Conservation (phyloP, 306 rosid species). For the Dalbergia cochinchinensis region DNA sequence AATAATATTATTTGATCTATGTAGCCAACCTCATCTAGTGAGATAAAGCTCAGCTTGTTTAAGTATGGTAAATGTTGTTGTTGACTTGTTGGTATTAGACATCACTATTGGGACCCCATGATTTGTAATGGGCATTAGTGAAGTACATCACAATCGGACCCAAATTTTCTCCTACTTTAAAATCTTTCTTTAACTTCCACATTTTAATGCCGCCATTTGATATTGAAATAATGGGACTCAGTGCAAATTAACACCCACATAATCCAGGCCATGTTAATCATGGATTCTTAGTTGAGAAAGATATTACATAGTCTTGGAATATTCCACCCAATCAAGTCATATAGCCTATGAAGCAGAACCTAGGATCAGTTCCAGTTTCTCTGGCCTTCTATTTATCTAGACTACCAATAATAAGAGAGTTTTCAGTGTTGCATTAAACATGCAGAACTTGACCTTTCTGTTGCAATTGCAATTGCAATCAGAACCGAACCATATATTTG, state of each 20-base stretch:
- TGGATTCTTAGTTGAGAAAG: not conserved
- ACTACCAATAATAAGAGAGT: not conserved
- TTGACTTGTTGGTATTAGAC: no score
- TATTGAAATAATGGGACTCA: not conserved
- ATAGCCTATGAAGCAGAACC: constrained; percentile 7
- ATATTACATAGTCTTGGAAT: not conserved
- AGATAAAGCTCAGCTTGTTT: no score
- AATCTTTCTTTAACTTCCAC: no score
- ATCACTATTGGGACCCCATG: no score
- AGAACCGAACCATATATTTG: not conserved
- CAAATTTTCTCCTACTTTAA: no score
- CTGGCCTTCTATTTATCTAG: not conserved
- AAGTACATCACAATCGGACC: no score
- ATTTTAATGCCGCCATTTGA: no score
- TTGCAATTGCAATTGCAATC: constrained; percentile 23
- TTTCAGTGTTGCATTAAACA: not conserved
- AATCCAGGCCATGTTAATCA: not conserved
- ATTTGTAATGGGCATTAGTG: no score
- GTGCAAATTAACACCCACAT: constrained; percentile 4
- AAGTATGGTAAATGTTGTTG: no score
- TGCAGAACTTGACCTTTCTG: constrained; percentile 12
- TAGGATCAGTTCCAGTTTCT: constrained; percentile 7
- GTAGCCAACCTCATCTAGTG: no score
- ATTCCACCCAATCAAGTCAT: not conserved
- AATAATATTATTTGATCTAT: no score